phyloP scores from a whole-genome alignment of 2,329 filamentous ascomycete species.

The Fusarium sp. region DNA sequence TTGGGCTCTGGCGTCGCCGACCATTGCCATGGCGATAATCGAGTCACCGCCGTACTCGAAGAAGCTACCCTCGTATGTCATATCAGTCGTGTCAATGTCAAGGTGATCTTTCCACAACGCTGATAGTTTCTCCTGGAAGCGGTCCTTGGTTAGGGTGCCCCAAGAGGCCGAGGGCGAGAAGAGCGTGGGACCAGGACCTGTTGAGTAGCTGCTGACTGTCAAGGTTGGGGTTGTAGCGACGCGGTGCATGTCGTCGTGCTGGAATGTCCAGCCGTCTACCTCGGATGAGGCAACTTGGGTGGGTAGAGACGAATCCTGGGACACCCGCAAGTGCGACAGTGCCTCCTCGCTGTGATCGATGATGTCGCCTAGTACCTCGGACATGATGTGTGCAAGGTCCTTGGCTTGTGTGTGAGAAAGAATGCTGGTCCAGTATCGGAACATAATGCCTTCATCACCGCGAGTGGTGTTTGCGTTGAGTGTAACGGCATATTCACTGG shows the following conservation, averaged over 20 bases:
- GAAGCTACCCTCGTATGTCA: conserved; percentile 33
- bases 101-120: conserved; percentile 31
- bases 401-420: conserved; percentile 37
- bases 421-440: conserved; percentile 43
- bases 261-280: background rate
- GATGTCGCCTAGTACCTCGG: conserved; percentile 34
- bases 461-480: conserved; percentile 49
- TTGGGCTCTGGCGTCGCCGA: conserved; percentile 27
- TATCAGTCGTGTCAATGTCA: background rate
- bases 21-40: conserved; percentile 45
- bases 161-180: too few relatives aligned
- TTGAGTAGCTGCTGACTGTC: conserved; percentile 12
- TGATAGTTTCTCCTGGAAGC: conserved; percentile 29
- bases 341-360: conserved; percentile 35
- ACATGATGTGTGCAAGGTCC: conserved; percentile 33
- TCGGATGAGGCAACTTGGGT: background rate
- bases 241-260: background rate
- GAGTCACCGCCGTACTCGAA: conserved; percentile 41
- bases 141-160: background rate
- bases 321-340: conserved; percentile 33
- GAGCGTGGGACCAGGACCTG: too few relatives aligned
- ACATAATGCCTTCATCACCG: conserved; percentile 42
- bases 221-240: background rate
- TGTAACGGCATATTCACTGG: conserved; percentile 52
- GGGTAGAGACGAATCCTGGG: background rate